These are phyloP conservation scores for Chiua virens DNA, from an alignment of 768 basidiomycete species.

Conservation along the genomic window DNA sequence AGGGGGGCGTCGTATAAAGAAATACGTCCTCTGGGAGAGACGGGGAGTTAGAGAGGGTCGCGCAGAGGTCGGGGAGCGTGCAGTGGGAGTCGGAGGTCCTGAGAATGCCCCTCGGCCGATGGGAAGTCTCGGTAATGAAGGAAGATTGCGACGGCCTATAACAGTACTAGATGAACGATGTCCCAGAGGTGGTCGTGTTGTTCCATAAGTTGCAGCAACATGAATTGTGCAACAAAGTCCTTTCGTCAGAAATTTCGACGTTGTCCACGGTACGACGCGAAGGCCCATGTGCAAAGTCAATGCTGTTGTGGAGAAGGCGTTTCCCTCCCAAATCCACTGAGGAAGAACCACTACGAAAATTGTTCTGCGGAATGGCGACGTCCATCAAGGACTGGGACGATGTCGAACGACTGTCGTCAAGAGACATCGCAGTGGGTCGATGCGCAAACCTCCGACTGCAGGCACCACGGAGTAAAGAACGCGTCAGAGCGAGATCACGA, in stretches of 20 bases:
- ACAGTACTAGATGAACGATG: constrained; percentile 26
- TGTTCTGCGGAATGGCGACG: constrained; percentile 21
- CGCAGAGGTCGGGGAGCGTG: constrained; percentile 34
- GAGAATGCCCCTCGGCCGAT: constrained; percentile 35
- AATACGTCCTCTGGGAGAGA: constrained; percentile 57
- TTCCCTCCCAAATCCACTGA: constrained; percentile 60
- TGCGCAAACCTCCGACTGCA: neutral
- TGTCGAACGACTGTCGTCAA: constrained; percentile 16
- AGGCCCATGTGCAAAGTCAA: neutral
- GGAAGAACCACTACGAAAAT: constrained; percentile 49
- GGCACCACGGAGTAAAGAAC: neutral
- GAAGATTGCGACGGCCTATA: constrained; percentile 34
- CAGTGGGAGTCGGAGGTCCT: constrained; percentile 34
- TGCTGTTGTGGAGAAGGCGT: constrained; percentile 57
- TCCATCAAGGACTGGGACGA: constrained; percentile 20
- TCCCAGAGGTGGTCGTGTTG: constrained; percentile 37
- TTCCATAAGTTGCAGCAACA: constrained; percentile 53
- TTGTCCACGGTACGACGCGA: constrained; percentile 1
- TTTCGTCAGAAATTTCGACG: constrained; percentile 29
- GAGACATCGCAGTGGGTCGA: constrained; percentile 14
- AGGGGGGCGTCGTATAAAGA: constrained; percentile 66
- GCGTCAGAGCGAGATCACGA: neutral
- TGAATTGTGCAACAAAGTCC: constrained; percentile 35
- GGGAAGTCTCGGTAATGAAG: constrained; percentile 37
- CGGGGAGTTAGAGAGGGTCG: constrained; percentile 38